Evolutionary conservation across 768 basidiomycete genomes (phyloP), one percentile per base, ranked within the genome.

Genomic region (Gloeopeniophorella convolvens): DNA sequence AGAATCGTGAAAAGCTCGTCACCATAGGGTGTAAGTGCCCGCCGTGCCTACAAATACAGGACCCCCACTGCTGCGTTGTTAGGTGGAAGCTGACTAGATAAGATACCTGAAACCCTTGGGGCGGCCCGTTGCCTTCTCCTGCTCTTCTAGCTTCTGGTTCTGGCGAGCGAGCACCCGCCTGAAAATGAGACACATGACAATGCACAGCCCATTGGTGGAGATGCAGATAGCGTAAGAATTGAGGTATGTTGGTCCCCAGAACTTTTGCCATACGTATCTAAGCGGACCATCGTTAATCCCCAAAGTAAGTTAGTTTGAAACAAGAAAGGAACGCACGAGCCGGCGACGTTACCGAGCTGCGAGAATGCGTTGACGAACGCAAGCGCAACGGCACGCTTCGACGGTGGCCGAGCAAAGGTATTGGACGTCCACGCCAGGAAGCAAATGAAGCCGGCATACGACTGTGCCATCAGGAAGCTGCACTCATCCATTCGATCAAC

Each of bases 311-410:
- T n/a, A n/a, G 28, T 37, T 32, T n/a, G 18, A 27, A 6, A 23
- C 16, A 8, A 23, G 15, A 39, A 41, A 11, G 48, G 58, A 23
- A 77, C 80, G 69, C 71, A 93, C 72, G 89, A 83, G 55, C 91
- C 91, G 35, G 81, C 69, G 34, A 95, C 74, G 68, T 94, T 94
- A 1, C 92, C 92, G 3, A 89, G 72, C 60, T 89, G 82, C 8
- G 84, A 83, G 61, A 89, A 79, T 34, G 83, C 79, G 64, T 93
- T 91, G 60, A 92, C 78, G 53, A 88, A 67, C 1, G 89, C 91
- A 41, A 95, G 72, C 11, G 84, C 84, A n/a, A 92, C 84, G 2
- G 91, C 86, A 4, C 91, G 82, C 66, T 93, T 94, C n/a, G 83
- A 80, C 4, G 89, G 75, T 21, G 91, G 82, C n/a, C 79, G 78